Base-by-base conservation (phyloP, 148 eudicot genomes). In the Pouteria glomerata region DNA sequence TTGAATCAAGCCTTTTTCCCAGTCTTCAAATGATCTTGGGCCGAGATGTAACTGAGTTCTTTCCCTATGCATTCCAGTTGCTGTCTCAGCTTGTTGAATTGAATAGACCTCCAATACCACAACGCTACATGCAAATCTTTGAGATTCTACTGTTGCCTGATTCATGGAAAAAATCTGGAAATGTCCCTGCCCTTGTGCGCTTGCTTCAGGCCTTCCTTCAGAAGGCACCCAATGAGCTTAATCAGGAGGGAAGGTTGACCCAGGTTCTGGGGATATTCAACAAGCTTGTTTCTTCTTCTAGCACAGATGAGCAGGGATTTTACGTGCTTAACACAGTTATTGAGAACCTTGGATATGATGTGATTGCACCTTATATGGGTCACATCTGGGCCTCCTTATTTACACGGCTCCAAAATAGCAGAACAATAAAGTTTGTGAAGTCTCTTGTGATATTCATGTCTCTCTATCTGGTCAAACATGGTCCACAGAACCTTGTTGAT, bases 121-220 rank as follows among this genome's bases (percentile, higher is more conserved):
- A 69, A 39, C 85, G 81, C 75, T 95, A 95, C 79, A 86, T 91
- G 90, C 91, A 85, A 67, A 83, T 91, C 72, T 95, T 95, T 79
- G 80, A 84, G 35, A 80, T 95, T 74, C 89, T 91, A 34, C 80
- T 91, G 64, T 70, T 74, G 31, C 97, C 93, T 50, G 93, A 95
- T 50, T 74, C 84, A 47, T 95, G 98, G 98, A 86, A 82, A 66
- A 91, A 86, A 78, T 72, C 93, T 59, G 90, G 91, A 57, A 91
- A 95, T 85, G 98, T 95, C 68, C 98, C 98, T 18, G 97, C 97
- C 27, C 91, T 95, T 66, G 98, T 95, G 29, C 96, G 96, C 51
- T 74, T 95, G 73, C 97, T 95, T 63, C 97, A 91, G 76, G 96
- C 98, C 63, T 95, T 95, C 71, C 97, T 95, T 68, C 90, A 89